Evolutionary conservation across 805 yeast genomes (phyloP).

Genomic region (Hanseniaspora taiwanica): DNA sequence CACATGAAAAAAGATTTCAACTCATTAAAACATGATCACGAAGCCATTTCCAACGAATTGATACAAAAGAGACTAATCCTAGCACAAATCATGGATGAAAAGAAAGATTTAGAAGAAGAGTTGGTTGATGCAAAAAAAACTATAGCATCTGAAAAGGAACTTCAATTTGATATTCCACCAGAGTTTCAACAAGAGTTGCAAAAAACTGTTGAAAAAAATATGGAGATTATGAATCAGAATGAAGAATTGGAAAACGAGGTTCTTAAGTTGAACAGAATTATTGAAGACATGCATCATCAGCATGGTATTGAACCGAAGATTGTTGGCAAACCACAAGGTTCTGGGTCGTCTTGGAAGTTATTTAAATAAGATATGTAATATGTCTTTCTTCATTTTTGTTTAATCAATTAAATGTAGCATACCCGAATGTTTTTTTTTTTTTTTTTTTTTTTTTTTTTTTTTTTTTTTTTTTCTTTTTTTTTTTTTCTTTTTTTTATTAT

Average conservation of each 20-base stretch:
- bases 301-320: neutral
- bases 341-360: neutral
- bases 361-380: too few species aligned
- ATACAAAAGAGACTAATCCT: constrained; percentile 63
- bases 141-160: too few species aligned
- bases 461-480: neutral
- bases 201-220: constrained; percentile 45
- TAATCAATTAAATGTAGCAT: too few species aligned
- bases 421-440: neutral
- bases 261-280: neutral
- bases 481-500: neutral
- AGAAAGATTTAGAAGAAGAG: constrained; percentile 40
- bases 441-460: neutral
- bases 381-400: too few species aligned
- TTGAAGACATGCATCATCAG: neutral
- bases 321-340: neutral
- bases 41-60: constrained; percentile 76
- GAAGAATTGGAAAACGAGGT: constrained; percentile 42
- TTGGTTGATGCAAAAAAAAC: too few species aligned
- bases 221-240: constrained; percentile 55
- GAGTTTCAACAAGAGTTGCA: constrained; percentile 39
- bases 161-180: too few species aligned
- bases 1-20: constrained; percentile 59
- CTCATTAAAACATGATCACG: constrained; percentile 66
- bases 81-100: constrained; percentile 68